Conservation (phyloP, 2,329 filamentous ascomycete species). For the Epichloe hybrida region DNA sequence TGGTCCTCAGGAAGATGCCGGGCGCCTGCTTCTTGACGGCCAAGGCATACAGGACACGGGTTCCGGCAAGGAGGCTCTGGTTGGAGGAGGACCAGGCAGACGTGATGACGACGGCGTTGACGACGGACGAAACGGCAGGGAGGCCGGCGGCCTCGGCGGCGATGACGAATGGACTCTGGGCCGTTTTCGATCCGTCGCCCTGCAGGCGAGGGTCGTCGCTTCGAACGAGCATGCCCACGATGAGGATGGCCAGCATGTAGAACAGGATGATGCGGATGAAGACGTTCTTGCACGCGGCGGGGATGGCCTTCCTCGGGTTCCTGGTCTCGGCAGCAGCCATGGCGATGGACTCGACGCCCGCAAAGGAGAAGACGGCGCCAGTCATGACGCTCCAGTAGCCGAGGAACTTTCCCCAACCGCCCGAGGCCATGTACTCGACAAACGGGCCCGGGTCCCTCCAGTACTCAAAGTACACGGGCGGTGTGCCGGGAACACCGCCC, state of each 20-base stretch:
- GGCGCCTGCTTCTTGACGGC: conserved; percentile 55
- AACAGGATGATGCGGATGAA: conserved; percentile 45
- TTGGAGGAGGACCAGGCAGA: conserved; percentile 51
- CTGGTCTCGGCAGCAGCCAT: conserved; percentile 48
- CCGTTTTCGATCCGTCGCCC: conserved; percentile 27
- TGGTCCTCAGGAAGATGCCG: conserved; percentile 44
- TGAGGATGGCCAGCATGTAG: conserved; percentile 54
- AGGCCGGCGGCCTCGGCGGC: conserved; percentile 56
- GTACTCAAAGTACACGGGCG: conserved; percentile 51
- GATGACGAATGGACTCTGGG: conserved; percentile 54
- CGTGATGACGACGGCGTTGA: conserved; percentile 65
- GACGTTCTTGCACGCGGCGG: conserved; percentile 40
- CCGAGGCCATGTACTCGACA: conserved; percentile 45
- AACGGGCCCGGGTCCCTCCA: conserved; percentile 58
- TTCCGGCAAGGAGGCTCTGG: conserved; percentile 50
- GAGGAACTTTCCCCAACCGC: conserved; percentile 49
- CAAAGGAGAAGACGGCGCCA: conserved; percentile 54
- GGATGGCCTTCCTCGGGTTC: conserved; percentile 40
- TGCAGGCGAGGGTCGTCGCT: conserved; percentile 41
- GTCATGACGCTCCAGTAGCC: conserved; percentile 51
- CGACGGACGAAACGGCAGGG: conserved; percentile 51
- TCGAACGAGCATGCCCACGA: conserved; percentile 54
- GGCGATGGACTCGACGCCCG: conserved; percentile 49
- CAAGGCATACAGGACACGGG: conserved; percentile 56
- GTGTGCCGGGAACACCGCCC: conserved; percentile 44